phyloP scores from a whole-genome alignment of 2,329 filamentous ascomycete genomes.

The Gyromitra esculenta region DNA sequence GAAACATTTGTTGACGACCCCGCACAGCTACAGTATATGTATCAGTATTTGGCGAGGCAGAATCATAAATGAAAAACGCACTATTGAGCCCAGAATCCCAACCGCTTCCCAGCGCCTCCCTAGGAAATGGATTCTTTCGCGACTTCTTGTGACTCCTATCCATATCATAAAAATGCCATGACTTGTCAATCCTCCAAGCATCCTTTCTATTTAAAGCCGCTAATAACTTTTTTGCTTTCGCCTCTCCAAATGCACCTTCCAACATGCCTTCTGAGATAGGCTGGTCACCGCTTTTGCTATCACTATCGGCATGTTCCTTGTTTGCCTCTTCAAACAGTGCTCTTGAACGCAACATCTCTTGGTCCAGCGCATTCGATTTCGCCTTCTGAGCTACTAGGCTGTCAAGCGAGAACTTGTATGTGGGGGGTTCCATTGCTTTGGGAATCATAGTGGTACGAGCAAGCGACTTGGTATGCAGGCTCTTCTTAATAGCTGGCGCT shows the following conservation, averaged over 20 bases:
- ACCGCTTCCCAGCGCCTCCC: conserved; percentile 9
- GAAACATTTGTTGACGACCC: conserved; percentile 69
- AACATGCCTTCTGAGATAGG: conserved; percentile 60
- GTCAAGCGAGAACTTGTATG: conserved; percentile 60
- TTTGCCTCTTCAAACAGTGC: conserved; percentile 50
- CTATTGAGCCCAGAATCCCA: conserved; percentile 42
- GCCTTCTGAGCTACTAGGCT: conserved; percentile 58
- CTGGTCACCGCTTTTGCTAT: conserved; percentile 54
- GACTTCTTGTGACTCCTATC: conserved; percentile 25
- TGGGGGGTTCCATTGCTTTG: conserved; percentile 23
- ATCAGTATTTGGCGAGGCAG: conserved; percentile 14
- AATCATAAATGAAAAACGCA: conserved; percentile 9
- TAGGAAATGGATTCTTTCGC: conserved; percentile 48
- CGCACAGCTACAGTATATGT: conserved; percentile 61
- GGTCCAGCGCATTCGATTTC: conserved; percentile 37
- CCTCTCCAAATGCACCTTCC: conserved; percentile 54
- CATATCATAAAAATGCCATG: conserved; percentile 57
- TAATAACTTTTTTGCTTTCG: conserved; percentile 54
- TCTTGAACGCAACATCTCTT: conserved; percentile 33
- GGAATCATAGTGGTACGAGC: conserved; percentile 3
- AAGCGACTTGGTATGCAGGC: conserved; percentile 2
- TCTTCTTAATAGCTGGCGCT: conserved; percentile 18
- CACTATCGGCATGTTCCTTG: conserved; percentile 30
- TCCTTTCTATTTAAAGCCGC: conserved; percentile 56
- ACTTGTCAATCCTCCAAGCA: conserved; percentile 49